Evolutionary conservation across 139 green algal genomes (phyloP).

Genomic region (Chlamydomonas applanata): DNA sequence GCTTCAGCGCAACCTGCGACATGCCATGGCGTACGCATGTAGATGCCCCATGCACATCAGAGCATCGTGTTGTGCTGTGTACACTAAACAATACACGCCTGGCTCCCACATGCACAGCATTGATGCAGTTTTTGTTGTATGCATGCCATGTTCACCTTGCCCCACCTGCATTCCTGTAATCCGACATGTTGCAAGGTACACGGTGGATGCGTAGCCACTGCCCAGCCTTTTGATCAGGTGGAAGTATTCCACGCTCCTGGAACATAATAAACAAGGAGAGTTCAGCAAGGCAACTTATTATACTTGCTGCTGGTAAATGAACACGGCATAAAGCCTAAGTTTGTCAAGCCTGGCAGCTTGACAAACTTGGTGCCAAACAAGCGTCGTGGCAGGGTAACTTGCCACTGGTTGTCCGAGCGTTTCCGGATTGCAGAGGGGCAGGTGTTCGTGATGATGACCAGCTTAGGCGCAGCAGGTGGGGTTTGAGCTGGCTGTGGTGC

Average conservation of each 20-base stretch:
- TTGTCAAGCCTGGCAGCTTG: too few species aligned
- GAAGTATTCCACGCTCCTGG: slow-evolving; percentile 51
- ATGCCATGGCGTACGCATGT: not conserved
- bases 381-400: too few species aligned
- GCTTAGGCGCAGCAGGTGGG: too few species aligned
- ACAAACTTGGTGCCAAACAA: too few species aligned
- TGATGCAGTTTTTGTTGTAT: not conserved
- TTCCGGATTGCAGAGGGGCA: too few species aligned
- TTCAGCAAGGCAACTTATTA: too few species aligned
- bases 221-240: slow-evolving; percentile 46
- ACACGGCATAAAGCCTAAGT: too few species aligned
- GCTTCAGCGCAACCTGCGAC: slow-evolving; percentile 39
- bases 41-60: not conserved
- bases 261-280: not conserved
- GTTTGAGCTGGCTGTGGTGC: too few species aligned
- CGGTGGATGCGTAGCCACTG: slow-evolving; percentile 55
- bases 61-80: not conserved
- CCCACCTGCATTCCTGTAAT: slow-evolving; percentile 27
- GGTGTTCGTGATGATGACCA: too few species aligned
- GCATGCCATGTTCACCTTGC: not conserved
- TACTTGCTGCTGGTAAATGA: too few species aligned
- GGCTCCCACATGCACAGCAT: too few species aligned
- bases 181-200: slow-evolving; percentile 48
- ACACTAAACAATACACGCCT: not conserved
- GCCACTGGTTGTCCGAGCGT: too few species aligned